A percentile compares a stretch with the other conserved stretches of the same genome.
phyloP scores from a whole-genome alignment of 2,329 filamentous ascomycete species.

The Monosporascus sp. region DNA sequence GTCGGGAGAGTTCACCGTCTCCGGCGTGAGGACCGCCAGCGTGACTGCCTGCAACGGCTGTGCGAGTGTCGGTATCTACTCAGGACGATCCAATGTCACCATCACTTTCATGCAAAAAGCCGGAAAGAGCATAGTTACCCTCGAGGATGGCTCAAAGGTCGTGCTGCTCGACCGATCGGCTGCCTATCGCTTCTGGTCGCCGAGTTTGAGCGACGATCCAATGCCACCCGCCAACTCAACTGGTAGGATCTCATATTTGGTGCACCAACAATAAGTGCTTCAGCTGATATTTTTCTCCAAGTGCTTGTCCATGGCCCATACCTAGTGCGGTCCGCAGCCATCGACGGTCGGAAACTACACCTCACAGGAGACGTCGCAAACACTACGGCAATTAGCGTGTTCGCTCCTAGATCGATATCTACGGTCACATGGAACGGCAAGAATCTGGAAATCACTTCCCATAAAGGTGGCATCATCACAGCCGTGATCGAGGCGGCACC shows the following conservation, averaged over 20 bases:
- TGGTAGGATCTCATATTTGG: slow-evolving; percentile 23
- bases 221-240: slow-evolving; percentile 39
- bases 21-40: slow-evolving; percentile 31
- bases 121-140: slow-evolving; percentile 42
- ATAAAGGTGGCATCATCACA: slow-evolving; percentile 22
- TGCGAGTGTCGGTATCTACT: slow-evolving; percentile 35
- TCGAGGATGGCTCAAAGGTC: slow-evolving; percentile 42
- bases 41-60: slow-evolving; percentile 34
- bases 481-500: slow-evolving; percentile 22
- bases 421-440: slow-evolving; percentile 48
- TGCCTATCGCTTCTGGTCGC: slow-evolving; percentile 54
- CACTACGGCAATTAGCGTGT: slow-evolving; percentile 37
- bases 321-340: slow-evolving; percentile 40
- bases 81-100: slow-evolving; percentile 34
- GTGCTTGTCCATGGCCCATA: slow-evolving; percentile 49
- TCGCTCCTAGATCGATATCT: slow-evolving; percentile 40
- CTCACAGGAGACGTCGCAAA: slow-evolving; percentile 41
- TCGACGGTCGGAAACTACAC: slow-evolving; percentile 30
- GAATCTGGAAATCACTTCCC: slow-evolving; percentile 24
- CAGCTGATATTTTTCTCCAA: slow-evolving; percentile 12
- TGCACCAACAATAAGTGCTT: not conserved
- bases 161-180: slow-evolving; percentile 48
- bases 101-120: slow-evolving; percentile 43
- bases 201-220: slow-evolving; percentile 43
- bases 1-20: slow-evolving; percentile 47